phyloP scores from a whole-genome alignment of 257 asterid genomes.

The Primulina eburnea region DNA sequence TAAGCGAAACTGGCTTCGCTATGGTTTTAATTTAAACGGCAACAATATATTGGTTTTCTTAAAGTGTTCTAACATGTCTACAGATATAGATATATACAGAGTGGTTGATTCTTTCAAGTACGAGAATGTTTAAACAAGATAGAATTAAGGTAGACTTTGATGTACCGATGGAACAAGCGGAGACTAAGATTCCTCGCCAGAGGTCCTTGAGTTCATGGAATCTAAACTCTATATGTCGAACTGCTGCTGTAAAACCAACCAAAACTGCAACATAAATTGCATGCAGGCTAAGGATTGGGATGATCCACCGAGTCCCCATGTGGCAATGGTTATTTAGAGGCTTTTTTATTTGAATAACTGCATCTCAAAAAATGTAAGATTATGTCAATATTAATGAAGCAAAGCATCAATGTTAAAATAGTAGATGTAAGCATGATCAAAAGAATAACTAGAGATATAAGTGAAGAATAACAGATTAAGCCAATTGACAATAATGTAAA shows the following conservation, averaged over 20 bases:
- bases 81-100: too few species aligned
- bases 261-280: slow-evolving; percentile 62
- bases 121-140: background rate
- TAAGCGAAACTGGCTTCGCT: slow-evolving; percentile 6
- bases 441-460: background rate
- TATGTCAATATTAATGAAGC: background rate
- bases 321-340: slow-evolving; percentile 81
- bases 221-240: slow-evolving; percentile 75
- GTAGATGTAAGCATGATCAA: background rate
- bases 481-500: background rate
- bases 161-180: slow-evolving; percentile 63
- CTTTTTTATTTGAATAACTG: slow-evolving; percentile 58
- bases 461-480: background rate
- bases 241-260: slow-evolving; percentile 65
- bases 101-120: background rate
- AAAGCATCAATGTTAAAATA: background rate
- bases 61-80: too few species aligned
- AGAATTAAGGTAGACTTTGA: background rate
- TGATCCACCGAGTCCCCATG: slow-evolving; percentile 62
- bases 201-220: slow-evolving; percentile 85
- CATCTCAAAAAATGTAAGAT: slow-evolving; percentile 26
- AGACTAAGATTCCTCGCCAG: slow-evolving; percentile 75
- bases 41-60: too few species aligned
- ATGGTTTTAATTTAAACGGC: background rate
- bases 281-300: slow-evolving; percentile 62